Conservation (phyloP, 257 asterid species). For the Agastache rugosa region DNA sequence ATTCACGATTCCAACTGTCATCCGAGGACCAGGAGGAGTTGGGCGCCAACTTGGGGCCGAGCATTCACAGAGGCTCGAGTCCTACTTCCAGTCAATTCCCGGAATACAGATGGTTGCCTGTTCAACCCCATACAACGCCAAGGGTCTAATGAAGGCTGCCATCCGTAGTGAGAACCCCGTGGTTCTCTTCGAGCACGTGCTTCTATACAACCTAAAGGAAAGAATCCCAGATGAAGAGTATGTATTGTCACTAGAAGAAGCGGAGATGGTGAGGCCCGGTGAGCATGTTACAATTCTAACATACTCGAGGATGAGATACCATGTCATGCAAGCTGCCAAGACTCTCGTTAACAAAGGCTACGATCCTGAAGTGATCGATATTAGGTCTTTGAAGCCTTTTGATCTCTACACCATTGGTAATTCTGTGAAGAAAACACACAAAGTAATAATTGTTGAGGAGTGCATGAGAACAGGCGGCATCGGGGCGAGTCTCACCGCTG, state of each 20-base stretch:
- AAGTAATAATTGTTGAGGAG: constrained; percentile 81
- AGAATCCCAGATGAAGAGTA: constrained; percentile 85
- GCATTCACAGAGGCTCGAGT: constrained; percentile 86
- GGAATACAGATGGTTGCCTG: constrained; percentile 94
- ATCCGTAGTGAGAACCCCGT: constrained; percentile 88
- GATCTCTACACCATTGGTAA: constrained; percentile 79
- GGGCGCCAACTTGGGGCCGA: constrained; percentile 93
- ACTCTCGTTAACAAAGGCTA: constrained; percentile 78
- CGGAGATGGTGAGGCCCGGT: constrained; percentile 88
- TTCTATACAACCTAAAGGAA: constrained; percentile 82
- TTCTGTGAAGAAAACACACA: constrained; percentile 84
- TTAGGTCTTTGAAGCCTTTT: constrained; percentile 86
- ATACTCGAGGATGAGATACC: constrained; percentile 88
- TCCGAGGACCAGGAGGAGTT: constrained; percentile 94
- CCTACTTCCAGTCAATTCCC: constrained; percentile 88
- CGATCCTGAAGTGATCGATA: constrained; percentile 87
- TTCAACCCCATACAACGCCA: constrained; percentile 84
- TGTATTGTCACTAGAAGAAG: constrained; percentile 69
- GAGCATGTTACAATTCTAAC: constrained; percentile 77
- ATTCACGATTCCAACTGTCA: constrained; percentile 75
- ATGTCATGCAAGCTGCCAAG: constrained; percentile 90
- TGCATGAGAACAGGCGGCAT: constrained; percentile 95
- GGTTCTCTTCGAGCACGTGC: constrained; percentile 78
- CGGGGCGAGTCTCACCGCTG: constrained; percentile 85
- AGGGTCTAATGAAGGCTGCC: constrained; percentile 86